Percentiles rank a stretch among this genome's conserved stretches.
These are phyloP conservation scores for Incumbomyces delicatus DNA, from an alignment of 2,329 filamentous ascomycete genomes.

Conservation along the genomic window DNA sequence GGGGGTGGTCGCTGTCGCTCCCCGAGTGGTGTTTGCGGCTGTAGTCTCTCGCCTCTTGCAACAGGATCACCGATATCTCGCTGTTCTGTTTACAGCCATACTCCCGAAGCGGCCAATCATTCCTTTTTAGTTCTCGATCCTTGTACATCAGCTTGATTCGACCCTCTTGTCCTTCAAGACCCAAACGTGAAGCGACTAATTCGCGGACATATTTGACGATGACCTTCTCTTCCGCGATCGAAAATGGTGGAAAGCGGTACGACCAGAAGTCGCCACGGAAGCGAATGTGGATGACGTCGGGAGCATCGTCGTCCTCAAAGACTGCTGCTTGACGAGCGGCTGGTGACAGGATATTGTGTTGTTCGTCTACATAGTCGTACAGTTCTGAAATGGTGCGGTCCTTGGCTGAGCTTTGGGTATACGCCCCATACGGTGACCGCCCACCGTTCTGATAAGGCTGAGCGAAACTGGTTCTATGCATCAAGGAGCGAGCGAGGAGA, in stretches of 20 bases:
- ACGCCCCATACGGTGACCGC: conserved; percentile 5
- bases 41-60: conserved; percentile 13
- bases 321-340: neutral
- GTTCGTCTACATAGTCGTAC: conserved; percentile 7
- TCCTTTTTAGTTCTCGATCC: conserved; percentile 34
- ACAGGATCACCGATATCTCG: conserved; percentile 31
- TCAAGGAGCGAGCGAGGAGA: conserved; percentile 18
- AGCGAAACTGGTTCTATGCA: conserved; percentile 16
- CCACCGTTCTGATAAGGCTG: conserved; percentile 2
- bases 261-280: conserved; percentile 34
- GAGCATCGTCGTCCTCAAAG: conserved; percentile 26
- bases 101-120: conserved; percentile 29
- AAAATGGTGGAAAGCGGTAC: conserved; percentile 36
- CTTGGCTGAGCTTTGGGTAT: neutral
- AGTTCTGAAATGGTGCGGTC: conserved; percentile 1
- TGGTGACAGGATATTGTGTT: conserved; percentile 1
- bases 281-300: conserved; percentile 35
- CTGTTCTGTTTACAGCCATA: conserved; percentile 41
- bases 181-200: conserved; percentile 29
- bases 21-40: conserved; percentile 15
- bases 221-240: conserved; percentile 37
- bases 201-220: conserved; percentile 33
- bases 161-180: conserved; percentile 23
- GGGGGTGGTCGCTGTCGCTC: conserved; percentile 15
- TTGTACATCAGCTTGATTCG: conserved; percentile 39